phyloP scores from a whole-genome alignment of 352 stramenopile species.

The Phytophthora macrochlamydospora region DNA sequence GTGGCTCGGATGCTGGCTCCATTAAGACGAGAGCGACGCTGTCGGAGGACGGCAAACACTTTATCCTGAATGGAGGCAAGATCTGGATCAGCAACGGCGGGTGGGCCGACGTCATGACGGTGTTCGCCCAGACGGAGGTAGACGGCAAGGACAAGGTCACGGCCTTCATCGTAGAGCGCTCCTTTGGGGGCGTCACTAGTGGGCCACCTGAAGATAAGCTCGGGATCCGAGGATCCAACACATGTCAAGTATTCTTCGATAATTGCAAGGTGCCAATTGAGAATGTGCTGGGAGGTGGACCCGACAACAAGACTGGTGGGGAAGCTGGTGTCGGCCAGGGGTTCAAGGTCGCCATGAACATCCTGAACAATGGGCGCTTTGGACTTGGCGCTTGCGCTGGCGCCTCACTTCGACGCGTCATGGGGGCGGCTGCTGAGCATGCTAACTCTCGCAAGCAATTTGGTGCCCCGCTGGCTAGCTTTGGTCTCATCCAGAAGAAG shows the following conservation, averaged over 20 bases:
- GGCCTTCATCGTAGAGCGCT: slow-evolving; percentile 96
- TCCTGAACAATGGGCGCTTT: slow-evolving; percentile 94
- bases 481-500: slow-evolving; percentile 90
- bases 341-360: slow-evolving; percentile 94
- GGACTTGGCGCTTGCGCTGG: slow-evolving; percentile 79
- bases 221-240: slow-evolving; percentile 97
- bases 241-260: slow-evolving; percentile 96
- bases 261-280: slow-evolving; percentile 94
- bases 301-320: slow-evolving; percentile 74
- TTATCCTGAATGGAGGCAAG: slow-evolving; percentile 94
- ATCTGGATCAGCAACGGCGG: slow-evolving; percentile 98
- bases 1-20: slow-evolving; percentile 87
- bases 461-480: slow-evolving; percentile 68
- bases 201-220: slow-evolving; percentile 97
- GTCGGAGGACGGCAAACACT: slow-evolving; percentile 91
- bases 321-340: slow-evolving; percentile 82
- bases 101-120: slow-evolving; percentile 96
- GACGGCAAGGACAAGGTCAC: slow-evolving; percentile 98
- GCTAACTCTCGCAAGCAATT: slow-evolving; percentile 87
- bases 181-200: slow-evolving; percentile 91
- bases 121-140: slow-evolving; percentile 96
- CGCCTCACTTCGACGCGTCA: slow-evolving; percentile 70
- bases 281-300: slow-evolving; percentile 87
- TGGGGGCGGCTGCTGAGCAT: slow-evolving; percentile 70
- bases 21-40: slow-evolving; percentile 91